Conservation (phyloP, 208 protist genomes). For the Herpetomonas muscarum region DNA sequence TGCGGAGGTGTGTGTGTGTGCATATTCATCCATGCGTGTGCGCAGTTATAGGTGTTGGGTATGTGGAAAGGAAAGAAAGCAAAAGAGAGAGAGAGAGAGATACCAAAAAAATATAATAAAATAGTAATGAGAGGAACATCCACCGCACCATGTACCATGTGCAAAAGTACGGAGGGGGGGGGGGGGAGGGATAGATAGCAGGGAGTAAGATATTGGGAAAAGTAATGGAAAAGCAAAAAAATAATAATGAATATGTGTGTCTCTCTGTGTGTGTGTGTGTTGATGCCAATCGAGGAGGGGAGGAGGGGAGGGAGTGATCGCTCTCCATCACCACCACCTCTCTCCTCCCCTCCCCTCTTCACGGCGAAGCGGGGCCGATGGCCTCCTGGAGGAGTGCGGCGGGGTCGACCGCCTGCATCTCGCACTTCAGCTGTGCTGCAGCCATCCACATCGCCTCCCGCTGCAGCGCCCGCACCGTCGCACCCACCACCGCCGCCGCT, state of each 20-base stretch:
- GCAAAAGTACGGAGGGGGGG: background rate
- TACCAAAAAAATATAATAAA: constrained; percentile 4
- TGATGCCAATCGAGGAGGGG: background rate
- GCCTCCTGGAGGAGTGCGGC: background rate
- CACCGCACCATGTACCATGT: background rate
- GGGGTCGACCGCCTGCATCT: constrained; percentile 37
- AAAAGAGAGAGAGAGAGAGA: background rate
- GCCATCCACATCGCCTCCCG: constrained; percentile 55
- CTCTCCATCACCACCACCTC: no score
- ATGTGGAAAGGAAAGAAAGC: background rate
- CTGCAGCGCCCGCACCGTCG: background rate
- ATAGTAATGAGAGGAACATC: constrained; percentile 12
- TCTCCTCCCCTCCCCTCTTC: no score
- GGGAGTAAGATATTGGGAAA: background rate
- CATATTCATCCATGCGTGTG: no score
- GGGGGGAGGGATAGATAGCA: background rate
- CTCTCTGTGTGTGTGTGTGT: background rate
- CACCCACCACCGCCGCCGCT: background rate
- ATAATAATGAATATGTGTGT: background rate
- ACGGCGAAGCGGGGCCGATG: no score
- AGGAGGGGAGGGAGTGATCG: constrained; percentile 9
- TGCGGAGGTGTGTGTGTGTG: no score
- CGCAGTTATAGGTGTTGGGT: no score
- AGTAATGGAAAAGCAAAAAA: constrained; percentile 1
- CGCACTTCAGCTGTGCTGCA: constrained; percentile 50